phyloP scores from a whole-genome alignment of 306 rosid genomes.

The Castanea crenata region DNA sequence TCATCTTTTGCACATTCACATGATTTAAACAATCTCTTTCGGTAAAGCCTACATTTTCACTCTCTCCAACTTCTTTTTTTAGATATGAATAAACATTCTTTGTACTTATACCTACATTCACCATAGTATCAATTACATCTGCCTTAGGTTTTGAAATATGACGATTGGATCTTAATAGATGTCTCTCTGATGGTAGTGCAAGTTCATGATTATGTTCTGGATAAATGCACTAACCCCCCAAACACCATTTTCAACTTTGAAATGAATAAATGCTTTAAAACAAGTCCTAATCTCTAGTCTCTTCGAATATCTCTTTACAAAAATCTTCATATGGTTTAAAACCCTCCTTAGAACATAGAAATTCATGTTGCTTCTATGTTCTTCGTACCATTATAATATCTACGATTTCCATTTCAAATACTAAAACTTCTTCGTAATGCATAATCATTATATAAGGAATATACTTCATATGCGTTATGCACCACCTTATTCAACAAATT shows the following conservation, averaged over 20 bases:
- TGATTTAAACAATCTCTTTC: background rate
- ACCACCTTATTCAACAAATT: too few relatives aligned
- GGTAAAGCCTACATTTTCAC: background rate
- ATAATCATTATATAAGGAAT: too few relatives aligned
- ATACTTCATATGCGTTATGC: too few relatives aligned
- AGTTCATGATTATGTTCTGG: background rate
- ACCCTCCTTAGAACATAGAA: background rate
- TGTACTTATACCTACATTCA: background rate
- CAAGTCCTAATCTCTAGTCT: background rate
- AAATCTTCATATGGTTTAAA: background rate
- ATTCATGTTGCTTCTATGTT: background rate
- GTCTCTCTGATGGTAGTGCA: background rate
- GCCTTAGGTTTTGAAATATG: background rate
- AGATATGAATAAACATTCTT: background rate
- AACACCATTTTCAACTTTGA: background rate
- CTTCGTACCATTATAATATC: background rate
- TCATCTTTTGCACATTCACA: background rate
- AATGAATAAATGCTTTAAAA: background rate
- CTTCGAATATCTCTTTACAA: background rate
- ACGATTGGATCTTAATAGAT: background rate
- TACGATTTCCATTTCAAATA: background rate
- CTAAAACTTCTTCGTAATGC: too few relatives aligned
- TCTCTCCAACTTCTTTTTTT: background rate
- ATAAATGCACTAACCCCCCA: background rate
- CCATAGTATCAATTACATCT: background rate